A percentile compares a stretch with the other conserved stretches of the same genome.
Evolutionary conservation across 352 stramenopile genomes (phyloP).

Genomic region (Phytophthora macrochlamydospora): DNA sequence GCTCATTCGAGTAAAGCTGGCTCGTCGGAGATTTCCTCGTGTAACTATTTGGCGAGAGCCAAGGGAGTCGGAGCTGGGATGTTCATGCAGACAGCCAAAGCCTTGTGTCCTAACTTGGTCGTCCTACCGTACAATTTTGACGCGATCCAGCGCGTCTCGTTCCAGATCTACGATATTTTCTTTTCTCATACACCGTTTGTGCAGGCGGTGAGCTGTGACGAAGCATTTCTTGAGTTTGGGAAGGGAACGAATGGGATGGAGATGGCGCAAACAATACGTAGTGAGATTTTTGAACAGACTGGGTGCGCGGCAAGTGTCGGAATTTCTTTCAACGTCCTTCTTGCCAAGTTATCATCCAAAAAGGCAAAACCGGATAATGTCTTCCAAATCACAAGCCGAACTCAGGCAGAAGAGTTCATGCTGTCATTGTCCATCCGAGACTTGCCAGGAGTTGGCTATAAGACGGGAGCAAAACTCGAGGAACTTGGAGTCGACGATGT

Average conservation of each 20-base stretch:
- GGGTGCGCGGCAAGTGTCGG: constrained; percentile 93
- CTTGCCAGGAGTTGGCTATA: constrained; percentile 82
- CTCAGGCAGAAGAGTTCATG: constrained; percentile 70
- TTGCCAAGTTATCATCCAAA: constrained; percentile 94
- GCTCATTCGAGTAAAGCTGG: constrained; percentile 84
- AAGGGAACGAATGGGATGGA: constrained; percentile 58
- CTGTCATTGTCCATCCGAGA: constrained; percentile 66
- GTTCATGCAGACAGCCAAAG: constrained; percentile 93
- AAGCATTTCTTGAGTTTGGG: constrained; percentile 93
- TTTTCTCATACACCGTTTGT: constrained; percentile 88
- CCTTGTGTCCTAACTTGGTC: constrained; percentile 91
- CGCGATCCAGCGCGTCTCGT: constrained; percentile 89
- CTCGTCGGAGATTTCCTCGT: constrained; percentile 93
- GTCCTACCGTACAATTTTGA: constrained; percentile 96
- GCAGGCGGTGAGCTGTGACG: constrained; percentile 96
- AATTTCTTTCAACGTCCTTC: constrained; percentile 92
- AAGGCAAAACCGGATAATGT: constrained; percentile 93
- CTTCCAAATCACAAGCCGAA: constrained; percentile 53
- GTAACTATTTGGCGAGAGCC: constrained; percentile 94
- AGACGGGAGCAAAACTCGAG: constrained; percentile 70
- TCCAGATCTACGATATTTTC: constrained; percentile 93
- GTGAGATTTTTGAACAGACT: constrained; percentile 78
- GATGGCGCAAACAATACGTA: constrained; percentile 73
- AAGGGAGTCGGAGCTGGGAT: constrained; percentile 93
- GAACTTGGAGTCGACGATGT: constrained; percentile 70